A percentile compares a stretch with the other conserved stretches of the same genome.
phyloP scores from a whole-genome alignment of 768 basidiomycete species.

The Trametes cinnabarina region DNA sequence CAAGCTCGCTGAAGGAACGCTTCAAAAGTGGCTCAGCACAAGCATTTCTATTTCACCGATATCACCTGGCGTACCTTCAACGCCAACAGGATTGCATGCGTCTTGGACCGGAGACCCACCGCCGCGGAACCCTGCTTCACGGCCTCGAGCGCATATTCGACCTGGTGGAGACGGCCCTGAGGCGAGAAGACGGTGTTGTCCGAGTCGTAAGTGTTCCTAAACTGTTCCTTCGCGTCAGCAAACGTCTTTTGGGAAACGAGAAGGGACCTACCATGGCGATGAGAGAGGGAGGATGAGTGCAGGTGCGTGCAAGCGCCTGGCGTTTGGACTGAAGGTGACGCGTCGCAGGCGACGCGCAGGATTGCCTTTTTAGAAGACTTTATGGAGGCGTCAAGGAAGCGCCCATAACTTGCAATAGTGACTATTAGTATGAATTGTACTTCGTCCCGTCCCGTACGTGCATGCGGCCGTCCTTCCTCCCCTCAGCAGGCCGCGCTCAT shows the following conservation, averaged over 20 bases:
- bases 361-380: slow-evolving; percentile 9
- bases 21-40: slow-evolving; percentile 33
- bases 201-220: slow-evolving; percentile 96
- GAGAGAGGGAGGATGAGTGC: slow-evolving; percentile 2
- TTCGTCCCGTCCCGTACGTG: too few species aligned
- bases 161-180: slow-evolving; percentile 94
- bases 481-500: too few species aligned
- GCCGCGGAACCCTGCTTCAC: slow-evolving; percentile 99
- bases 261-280: slow-evolving; percentile 17
- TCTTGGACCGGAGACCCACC: slow-evolving; percentile 93
- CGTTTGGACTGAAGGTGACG: slow-evolving; percentile 20
- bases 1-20: slow-evolving; percentile 97
- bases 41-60: neutral
- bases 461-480: too few species aligned
- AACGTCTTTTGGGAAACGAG: neutral
- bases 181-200: slow-evolving; percentile 98
- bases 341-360: slow-evolving; percentile 26
- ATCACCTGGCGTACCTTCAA: slow-evolving; percentile 80
- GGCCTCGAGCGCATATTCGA: slow-evolving; percentile 98
- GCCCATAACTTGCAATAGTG: neutral
- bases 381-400: neutral
- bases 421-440: neutral
- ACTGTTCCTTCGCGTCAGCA: slow-evolving; percentile 43
- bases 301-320: slow-evolving; percentile 4
- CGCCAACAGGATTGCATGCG: slow-evolving; percentile 88